Conservation (phyloP, 2,329 filamentous ascomycete genomes). For the Septoria linicola region DNA sequence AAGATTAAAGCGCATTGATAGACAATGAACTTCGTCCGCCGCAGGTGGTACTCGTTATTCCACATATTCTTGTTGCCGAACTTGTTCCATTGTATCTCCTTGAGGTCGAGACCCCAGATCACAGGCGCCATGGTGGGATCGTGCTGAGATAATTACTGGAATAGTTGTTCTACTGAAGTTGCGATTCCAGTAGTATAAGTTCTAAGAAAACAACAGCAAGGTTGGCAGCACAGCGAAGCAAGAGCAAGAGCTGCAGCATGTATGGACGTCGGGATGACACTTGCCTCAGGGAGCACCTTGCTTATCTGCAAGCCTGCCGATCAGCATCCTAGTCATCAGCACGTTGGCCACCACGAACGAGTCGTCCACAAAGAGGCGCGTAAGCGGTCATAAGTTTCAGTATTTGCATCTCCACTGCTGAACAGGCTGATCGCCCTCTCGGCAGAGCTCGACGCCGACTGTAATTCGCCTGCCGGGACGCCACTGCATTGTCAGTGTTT, state of each 20-base stretch:
- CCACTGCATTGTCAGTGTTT: no score
- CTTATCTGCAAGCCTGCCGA: background rate
- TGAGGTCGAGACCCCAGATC: conserved; percentile 59
- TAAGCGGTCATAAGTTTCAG: background rate
- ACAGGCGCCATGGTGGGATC: conserved; percentile 39
- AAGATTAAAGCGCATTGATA: conserved; percentile 61
- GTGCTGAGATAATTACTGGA: background rate
- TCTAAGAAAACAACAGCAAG: no score
- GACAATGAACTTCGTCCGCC: conserved; percentile 59
- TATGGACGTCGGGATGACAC: conserved; percentile 10
- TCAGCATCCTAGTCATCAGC: background rate
- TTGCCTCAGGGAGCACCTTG: conserved; percentile 7
- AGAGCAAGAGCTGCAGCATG: conserved; percentile 10
- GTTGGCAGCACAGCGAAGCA: background rate
- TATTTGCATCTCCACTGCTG: background rate
- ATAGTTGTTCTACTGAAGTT: background rate
- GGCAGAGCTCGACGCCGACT: background rate
- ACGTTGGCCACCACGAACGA: no score
- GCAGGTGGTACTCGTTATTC: conserved; percentile 52
- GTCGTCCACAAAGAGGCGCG: background rate
- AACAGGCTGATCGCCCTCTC: background rate
- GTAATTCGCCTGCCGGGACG: background rate
- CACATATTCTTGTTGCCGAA: conserved; percentile 61
- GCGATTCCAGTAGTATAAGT: background rate
- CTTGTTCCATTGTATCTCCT: conserved; percentile 58